Conservation (phyloP, 2,329 filamentous ascomycete genomes). For the Xylariaceae sp. region DNA sequence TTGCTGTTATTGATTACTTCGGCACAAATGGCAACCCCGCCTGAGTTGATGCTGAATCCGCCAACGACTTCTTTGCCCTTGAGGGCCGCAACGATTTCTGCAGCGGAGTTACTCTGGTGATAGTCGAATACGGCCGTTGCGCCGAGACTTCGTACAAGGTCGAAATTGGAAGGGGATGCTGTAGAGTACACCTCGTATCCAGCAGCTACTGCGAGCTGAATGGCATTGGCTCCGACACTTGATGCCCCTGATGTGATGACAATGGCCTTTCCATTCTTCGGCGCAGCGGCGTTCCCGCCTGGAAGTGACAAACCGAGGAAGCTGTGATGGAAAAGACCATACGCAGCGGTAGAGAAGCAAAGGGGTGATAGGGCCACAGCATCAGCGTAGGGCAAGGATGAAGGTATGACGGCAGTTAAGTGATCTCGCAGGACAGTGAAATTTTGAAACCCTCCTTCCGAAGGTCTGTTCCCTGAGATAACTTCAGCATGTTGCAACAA, state of each 20-base stretch:
- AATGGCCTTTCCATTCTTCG: not conserved
- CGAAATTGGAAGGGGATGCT: constrained; percentile 38
- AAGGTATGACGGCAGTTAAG: not conserved
- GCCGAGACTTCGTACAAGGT: too few species aligned
- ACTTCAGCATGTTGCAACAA: too few species aligned
- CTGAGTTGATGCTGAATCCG: too few species aligned
- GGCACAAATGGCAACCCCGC: too few species aligned
- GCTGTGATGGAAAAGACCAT: not conserved
- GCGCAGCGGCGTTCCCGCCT: too few species aligned
- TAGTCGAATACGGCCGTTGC: too few species aligned
- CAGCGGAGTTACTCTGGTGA: too few species aligned
- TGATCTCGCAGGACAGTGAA: not conserved
- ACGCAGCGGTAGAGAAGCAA: not conserved
- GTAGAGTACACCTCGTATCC: constrained; percentile 43
- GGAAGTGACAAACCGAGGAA: not conserved
- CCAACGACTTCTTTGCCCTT: too few species aligned
- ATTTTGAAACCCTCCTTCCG: not conserved
- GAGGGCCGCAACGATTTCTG: too few species aligned
- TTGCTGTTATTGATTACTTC: too few species aligned
- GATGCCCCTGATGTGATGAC: not conserved
- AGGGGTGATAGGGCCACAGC: not conserved
- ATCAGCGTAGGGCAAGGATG: not conserved
- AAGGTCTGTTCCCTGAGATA: too few species aligned
- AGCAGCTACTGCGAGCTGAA: constrained; percentile 30
- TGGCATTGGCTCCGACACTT: not conserved